Evolutionary conservation across 345 rosid genomes (phyloP).

Genomic region (Mangifera indica): DNA sequence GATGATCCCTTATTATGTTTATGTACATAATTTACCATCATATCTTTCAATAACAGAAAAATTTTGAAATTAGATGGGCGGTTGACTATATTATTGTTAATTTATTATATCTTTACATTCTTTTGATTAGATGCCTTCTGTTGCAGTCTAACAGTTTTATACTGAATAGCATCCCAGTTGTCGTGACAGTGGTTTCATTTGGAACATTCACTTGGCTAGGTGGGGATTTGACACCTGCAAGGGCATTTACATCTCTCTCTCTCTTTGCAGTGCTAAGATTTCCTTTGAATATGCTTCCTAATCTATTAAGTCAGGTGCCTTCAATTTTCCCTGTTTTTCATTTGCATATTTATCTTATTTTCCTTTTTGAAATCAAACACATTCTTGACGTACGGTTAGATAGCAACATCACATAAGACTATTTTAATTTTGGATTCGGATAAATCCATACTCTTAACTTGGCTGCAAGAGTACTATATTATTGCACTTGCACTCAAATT

Average conservation of each 20-base stretch:
- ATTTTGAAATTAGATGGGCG: not conserved
- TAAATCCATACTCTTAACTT: not conserved
- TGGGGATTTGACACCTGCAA: conserved; percentile 90
- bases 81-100: conserved; percentile 9
- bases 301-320: conserved; percentile 75
- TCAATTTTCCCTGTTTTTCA: conserved; percentile 12
- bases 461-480: not conserved
- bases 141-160: conserved; percentile 84
- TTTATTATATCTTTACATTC: conserved; percentile 3
- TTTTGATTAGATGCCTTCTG: conserved; percentile 21
- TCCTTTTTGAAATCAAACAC: not conserved
- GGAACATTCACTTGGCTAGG: conserved; percentile 89
- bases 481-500: not conserved
- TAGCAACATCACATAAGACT: not conserved
- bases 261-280: conserved; percentile 72
- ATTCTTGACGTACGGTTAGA: not conserved
- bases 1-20: too few species aligned
- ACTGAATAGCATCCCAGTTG: conserved; percentile 81
- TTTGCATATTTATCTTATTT: too few species aligned
- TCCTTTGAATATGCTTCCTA: conserved; percentile 86
- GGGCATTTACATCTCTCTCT: conserved; percentile 96
- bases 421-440: not conserved
- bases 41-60: not conserved
- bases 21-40: too few species aligned
- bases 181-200: conserved; percentile 84